Base-by-base conservation (phyloP, 2,329 filamentous ascomycete species). In the Arthrobotrys sinensis region DNA sequence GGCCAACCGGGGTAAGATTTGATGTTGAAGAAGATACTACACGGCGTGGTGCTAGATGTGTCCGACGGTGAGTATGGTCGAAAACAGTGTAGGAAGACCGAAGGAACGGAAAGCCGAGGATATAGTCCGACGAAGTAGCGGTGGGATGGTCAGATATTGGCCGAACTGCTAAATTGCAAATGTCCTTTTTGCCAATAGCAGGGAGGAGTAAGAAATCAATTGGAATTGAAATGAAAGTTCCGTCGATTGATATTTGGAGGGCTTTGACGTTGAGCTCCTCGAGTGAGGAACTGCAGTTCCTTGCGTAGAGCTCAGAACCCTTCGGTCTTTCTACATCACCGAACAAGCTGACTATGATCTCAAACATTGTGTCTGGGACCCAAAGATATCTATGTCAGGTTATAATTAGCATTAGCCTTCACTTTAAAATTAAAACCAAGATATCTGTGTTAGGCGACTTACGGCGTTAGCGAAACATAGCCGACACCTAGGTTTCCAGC, bases 101-200 rank as follows among this genome's bases (percentile, higher is more conserved):
- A 11, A 78, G 62, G 38, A 78, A 70, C 4, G 75, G 75, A 38
- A 78, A 78, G 1, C 75, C 75, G 16, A 78, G 67, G 16, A 78
- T 64, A 24, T 78, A 72, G 16, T 78, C 75, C 1, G 67, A 62
- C 0, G 43, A 53, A 4, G 63, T 72, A 10, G 50, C 48, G 1
- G 40, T 21, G 12, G 50, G n/a, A 43, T 78, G 72, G 2, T 72
- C 63, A 2, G 67, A 72, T 1, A 78, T 66, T 21, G 75, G 62
- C 12, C 63, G 67, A 19, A 78, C 64, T 7, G 67, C 67, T 2
- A 78, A 34, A 16, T 40, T 68, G 36, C 75, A 78, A 24, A 50
- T 52, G 4, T 57, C 52, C 1, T 43, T 24, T 2, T 19, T 8
- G 1, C 45, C 32, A 4, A 52, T 3, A 2, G 43, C 40, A 32